Evolutionary conservation across 116 monocot genomes (phyloP).

Genomic region (Dioscorea cayenensis): DNA sequence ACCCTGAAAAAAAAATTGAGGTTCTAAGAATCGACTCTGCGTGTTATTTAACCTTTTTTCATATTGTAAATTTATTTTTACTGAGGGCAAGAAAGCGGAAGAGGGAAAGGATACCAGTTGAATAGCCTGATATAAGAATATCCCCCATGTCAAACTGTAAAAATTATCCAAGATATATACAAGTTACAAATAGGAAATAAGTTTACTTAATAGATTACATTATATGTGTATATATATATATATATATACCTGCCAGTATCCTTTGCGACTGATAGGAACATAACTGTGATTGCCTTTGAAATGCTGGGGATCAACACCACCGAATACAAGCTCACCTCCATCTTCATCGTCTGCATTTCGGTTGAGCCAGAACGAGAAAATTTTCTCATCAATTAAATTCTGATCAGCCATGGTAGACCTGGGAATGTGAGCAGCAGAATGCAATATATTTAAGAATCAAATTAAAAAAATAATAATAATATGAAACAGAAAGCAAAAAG

Average conservation of each 20-base stretch:
- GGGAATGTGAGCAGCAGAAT: slow-evolving; percentile 1
- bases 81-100: not conserved
- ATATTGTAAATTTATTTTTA: not conserved
- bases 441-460: too few species aligned
- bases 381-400: slow-evolving; percentile 39
- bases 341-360: slow-evolving; percentile 33
- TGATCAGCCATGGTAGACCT: slow-evolving; percentile 73
- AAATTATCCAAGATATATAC: too few species aligned
- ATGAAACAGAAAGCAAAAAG: not conserved
- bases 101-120: slow-evolving; percentile 31
- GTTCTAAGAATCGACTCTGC: not conserved
- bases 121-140: slow-evolving; percentile 38
- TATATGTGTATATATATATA: not conserved
- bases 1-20: slow-evolving; percentile 29
- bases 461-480: not conserved
- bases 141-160: slow-evolving; percentile 76
- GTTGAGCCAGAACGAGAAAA: slow-evolving; percentile 94
- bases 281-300: slow-evolving; percentile 66
- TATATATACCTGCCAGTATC: slow-evolving; percentile 73
- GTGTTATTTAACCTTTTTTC: not conserved
- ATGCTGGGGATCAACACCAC: slow-evolving; percentile 70
- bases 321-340: slow-evolving; percentile 84
- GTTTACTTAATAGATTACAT: too few species aligned
- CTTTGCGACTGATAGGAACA: slow-evolving; percentile 65
- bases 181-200: too few species aligned